Base-by-base conservation (phyloP, 1,284 basidiomycete species). In the Inonotus obliquus region DNA sequence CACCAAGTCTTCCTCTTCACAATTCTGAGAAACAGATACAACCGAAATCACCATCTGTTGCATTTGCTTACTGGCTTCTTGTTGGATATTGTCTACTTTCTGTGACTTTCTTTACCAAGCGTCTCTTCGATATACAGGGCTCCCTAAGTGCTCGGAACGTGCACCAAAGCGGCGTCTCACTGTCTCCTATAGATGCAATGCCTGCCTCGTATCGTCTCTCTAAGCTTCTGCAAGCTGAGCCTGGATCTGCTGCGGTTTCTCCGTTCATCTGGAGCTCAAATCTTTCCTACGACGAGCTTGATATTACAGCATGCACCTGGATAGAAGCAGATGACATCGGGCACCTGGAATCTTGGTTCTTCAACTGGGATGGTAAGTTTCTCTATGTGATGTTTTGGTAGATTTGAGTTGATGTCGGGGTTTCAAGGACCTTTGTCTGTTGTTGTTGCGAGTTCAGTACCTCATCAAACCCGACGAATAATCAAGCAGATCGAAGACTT, bases 241-340 rank as follows among this genome's bases (percentile, higher is more conserved):
- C 72, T 23, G 60, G 52, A 2, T 69, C 69, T 17, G 57, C 60
- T 10, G 54, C 61, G 4, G 65, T 76, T n/a, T 60, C 60, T 35
- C 72, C 73, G 0, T 70, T 68, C 54, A 57, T 71, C 7, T 51
- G 72, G 17, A 41, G 54, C 17, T 53, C 63, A 6, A 58, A 59
- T 11, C 63, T 65, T 2, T 38, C 54, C 25, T 47, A 65, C 13
- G 64, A 69, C 21, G 62, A 65, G 29, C 63, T 65, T 7, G 62
- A 64, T 1, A 68, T 81, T 14, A 77, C 82, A 0, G 82, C 81
- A 38, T 85, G 83, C 68, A 67, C 83, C 5, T 86, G 84, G 84
- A 67, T 73, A 19, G 73, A 76, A 17, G 73, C 75, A 44, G 67
- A 69, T 17, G 71, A 74, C 3, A 52, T 81, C 17, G 70, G 75